Conservation (phyloP, 257 asterid genomes). For the Salvia hispanica region DNA sequence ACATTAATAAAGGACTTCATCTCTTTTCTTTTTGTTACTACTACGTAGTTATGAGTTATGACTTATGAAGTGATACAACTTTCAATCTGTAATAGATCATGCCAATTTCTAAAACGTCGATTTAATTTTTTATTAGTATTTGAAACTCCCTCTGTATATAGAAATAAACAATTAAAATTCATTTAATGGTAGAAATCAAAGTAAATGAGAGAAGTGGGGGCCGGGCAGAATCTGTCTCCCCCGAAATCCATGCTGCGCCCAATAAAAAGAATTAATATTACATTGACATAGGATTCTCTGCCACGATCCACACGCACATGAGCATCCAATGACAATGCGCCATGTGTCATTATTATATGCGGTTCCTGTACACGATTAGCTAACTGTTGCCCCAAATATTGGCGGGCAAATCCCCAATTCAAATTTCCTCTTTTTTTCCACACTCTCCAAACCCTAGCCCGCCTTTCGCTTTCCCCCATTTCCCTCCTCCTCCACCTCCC, state of each 20-base stretch:
- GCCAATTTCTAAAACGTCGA: no score
- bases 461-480: conserved; percentile 31
- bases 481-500: conserved; percentile 24
- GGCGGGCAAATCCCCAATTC: conserved; percentile 81
- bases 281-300: conserved; percentile 48
- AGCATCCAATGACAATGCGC: conserved; percentile 23
- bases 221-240: conserved; percentile 19
- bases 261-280: conserved; percentile 16
- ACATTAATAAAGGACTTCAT: no score
- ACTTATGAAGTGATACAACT: no score
- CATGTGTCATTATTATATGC: conserved; percentile 25
- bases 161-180: no score
- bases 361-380: conserved; percentile 33
- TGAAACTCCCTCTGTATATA: no score
- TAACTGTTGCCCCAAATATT: conserved; percentile 54
- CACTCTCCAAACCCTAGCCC: conserved; percentile 53
- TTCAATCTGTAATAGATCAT: no score
- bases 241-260: conserved; percentile 37
- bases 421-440: conserved; percentile 38
- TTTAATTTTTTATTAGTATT: no score
- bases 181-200: neutral
- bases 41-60: no score
- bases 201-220: neutral
- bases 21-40: no score
- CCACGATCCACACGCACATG: conserved; percentile 29